A percentile compares a stretch with the other conserved stretches of the same genome.
phyloP scores from a whole-genome alignment of 2,329 filamentous ascomycete genomes.

The Fusarium keratoplasticum region DNA sequence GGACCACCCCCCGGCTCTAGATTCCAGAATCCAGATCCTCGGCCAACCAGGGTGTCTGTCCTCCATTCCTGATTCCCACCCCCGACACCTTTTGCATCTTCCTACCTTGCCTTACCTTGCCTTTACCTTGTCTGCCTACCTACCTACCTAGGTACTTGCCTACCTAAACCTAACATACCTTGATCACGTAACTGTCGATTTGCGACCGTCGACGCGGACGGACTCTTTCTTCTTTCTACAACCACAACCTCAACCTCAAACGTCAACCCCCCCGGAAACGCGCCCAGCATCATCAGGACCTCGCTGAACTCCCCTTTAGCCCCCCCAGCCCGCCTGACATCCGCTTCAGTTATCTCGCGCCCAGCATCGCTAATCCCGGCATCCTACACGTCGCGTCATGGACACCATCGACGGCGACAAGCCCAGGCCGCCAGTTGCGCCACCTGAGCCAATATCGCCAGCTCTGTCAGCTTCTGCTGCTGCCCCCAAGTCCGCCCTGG shows the following conservation, averaged over 20 bases:
- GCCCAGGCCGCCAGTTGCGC: conserved; percentile 41
- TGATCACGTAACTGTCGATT: conserved; percentile 30
- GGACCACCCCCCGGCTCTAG: conserved; percentile 31
- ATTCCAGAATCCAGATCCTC: conserved; percentile 45
- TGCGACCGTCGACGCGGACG: conserved; percentile 33
- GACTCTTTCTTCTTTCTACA: conserved; percentile 14
- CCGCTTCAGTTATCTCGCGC: conserved; percentile 12
- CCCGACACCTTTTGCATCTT: conserved; percentile 16
- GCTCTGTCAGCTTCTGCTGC: conserved; percentile 37
- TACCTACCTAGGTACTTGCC: not conserved
- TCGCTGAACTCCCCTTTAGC: not conserved
- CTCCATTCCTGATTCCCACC: conserved; percentile 42
- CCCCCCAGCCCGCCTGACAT: not conserved
- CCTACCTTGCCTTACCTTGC: conserved; percentile 16
- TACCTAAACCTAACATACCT: conserved; percentile 23
- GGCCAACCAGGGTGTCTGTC: conserved; percentile 43
- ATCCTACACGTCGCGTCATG: conserved; percentile 37
- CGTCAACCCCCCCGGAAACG: conserved; percentile 11
- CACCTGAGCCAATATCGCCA: conserved; percentile 44
- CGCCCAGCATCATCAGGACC: conserved; percentile 13
- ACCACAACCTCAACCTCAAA: conserved; percentile 4
- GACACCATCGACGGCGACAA: conserved; percentile 41
- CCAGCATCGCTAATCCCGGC: conserved; percentile 8
- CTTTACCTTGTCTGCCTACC: not conserved
- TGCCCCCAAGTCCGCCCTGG: conserved; percentile 31